phyloP scores from a whole-genome alignment of 257 asterid species.

The Solanum tacnaense region DNA sequence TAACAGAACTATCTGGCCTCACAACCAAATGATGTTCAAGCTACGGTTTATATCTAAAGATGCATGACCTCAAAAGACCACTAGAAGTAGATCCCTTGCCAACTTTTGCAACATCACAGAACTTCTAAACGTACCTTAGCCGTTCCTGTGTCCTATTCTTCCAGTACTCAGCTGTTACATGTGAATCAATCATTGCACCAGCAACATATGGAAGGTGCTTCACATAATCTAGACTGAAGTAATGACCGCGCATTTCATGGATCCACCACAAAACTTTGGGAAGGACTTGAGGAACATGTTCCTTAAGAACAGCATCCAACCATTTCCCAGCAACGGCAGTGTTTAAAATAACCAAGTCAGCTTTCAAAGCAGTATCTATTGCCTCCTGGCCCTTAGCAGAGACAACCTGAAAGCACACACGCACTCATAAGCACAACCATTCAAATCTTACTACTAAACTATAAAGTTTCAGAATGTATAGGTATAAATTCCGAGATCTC shows the following conservation, averaged over 20 bases:
- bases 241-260: conserved; percentile 99
- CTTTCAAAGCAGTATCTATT: conserved; percentile 64
- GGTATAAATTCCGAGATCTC: background rate
- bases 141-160: conserved; percentile 74
- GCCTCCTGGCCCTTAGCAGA: conserved; percentile 77
- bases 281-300: conserved; percentile 57
- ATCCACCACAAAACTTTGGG: conserved; percentile 99
- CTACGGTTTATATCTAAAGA: background rate
- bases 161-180: conserved; percentile 86
- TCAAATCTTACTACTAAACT: background rate
- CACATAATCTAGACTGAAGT: conserved; percentile 89
- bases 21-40: background rate
- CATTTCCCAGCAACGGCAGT: conserved; percentile 99
- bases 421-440: background rate
- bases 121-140: conserved; percentile 41
- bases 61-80: background rate
- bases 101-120: background rate
- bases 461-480: background rate
- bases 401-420: conserved; percentile 36
- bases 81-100: background rate
- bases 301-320: conserved; percentile 86
- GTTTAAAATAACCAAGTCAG: conserved; percentile 77
- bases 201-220: conserved; percentile 99
- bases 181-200: conserved; percentile 98
- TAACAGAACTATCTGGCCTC: background rate